phyloP scores from a whole-genome alignment of 2,329 filamentous ascomycete species.

The Coniosporium tulheliwenetii region DNA sequence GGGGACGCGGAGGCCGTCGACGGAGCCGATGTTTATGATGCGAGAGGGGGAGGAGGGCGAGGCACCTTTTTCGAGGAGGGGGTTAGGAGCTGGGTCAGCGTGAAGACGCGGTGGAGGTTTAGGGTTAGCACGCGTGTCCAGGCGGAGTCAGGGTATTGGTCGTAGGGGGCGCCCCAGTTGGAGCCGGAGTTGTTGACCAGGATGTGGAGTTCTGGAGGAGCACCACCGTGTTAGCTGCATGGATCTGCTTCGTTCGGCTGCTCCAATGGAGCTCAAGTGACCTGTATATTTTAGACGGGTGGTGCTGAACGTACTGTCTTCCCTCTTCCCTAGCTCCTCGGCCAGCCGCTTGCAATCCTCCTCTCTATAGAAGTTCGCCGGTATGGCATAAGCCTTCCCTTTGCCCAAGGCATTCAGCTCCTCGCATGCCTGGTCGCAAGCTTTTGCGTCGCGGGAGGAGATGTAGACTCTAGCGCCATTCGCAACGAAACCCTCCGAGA shows the following conservation, averaged over 20 bases:
- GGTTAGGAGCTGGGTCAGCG: conserved; percentile 45
- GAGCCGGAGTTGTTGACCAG: conserved; percentile 52
- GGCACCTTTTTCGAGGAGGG: conserved; percentile 43
- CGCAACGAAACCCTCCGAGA: conserved; percentile 47
- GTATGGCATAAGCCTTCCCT: conserved; percentile 43
- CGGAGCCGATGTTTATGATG: conserved; percentile 49
- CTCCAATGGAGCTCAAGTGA: not conserved
- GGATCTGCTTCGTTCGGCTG: not conserved
- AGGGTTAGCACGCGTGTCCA: conserved; percentile 44
- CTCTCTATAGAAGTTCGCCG: conserved; percentile 47
- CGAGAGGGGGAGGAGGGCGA: conserved; percentile 32
- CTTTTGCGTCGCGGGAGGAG: conserved; percentile 46
- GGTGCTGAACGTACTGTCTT: conserved; percentile 21
- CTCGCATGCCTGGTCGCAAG: conserved; percentile 42
- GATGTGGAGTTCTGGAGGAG: conserved; percentile 34
- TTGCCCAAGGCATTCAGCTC: conserved; percentile 39
- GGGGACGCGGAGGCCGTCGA: conserved; percentile 48
- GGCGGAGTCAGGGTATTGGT: conserved; percentile 34
- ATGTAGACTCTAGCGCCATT: conserved; percentile 57
- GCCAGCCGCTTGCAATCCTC: conserved; percentile 42
- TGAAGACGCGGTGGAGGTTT: conserved; percentile 51
- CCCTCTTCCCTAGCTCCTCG: conserved; percentile 36
- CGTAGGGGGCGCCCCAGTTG: conserved; percentile 47
- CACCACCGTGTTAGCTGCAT: not conserved
- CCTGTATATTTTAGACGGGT: not conserved